These are phyloP conservation scores for Rhizophagus clarus DNA, from an alignment of 192 early-diverging fungal genomes.

Conservation along the genomic window DNA sequence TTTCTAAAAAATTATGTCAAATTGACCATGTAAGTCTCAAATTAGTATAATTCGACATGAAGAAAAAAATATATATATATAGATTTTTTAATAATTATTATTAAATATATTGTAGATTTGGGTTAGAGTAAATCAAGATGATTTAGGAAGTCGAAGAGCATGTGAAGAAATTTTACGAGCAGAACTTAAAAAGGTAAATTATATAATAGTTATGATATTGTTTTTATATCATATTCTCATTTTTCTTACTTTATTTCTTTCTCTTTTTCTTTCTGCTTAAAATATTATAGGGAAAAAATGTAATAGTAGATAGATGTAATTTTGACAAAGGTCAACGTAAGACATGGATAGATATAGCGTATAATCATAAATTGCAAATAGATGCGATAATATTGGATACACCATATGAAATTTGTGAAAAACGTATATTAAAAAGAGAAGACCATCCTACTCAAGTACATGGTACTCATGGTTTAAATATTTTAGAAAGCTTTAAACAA, in stretches of 20 bases:
- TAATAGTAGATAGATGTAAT: conserved; percentile 79
- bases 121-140: conserved; percentile 77
- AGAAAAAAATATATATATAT: too few species aligned
- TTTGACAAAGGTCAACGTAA: conserved; percentile 75
- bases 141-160: conserved; percentile 62
- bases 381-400: conserved; percentile 75
- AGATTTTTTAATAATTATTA: too few species aligned
- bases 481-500: conserved; percentile 60
- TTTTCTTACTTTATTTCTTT: too few species aligned
- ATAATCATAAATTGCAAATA: conserved; percentile 54
- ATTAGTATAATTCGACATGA: neutral
- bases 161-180: conserved; percentile 60
- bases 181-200: conserved; percentile 25
- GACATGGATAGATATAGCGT: conserved; percentile 69
- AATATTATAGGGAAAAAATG: conserved; percentile 47
- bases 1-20: conserved; percentile 56
- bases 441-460: conserved; percentile 75
- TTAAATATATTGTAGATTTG: conserved; percentile 56
- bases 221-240: too few species aligned
- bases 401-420: conserved; percentile 52
- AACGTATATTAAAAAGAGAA: conserved; percentile 60
- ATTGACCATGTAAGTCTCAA: conserved; percentile 32
- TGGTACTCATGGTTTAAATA: conserved; percentile 60
- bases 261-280: too few species aligned
- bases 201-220: too few species aligned